phyloP scores from a whole-genome alignment of 2,329 filamentous ascomycete species.

The Colletotrichum spaethianum region DNA sequence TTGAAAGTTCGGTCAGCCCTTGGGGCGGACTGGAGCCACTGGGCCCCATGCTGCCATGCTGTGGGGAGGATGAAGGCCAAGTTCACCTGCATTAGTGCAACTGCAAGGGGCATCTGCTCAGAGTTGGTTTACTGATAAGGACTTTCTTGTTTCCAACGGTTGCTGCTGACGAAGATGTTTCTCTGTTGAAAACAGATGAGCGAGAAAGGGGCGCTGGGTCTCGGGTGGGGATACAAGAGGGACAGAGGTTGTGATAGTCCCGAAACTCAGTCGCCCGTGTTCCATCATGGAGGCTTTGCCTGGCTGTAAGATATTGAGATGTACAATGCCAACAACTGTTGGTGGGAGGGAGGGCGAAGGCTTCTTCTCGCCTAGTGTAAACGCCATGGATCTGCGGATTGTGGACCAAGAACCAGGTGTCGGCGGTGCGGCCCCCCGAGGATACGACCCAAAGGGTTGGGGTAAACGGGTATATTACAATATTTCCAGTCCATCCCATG shows the following conservation, averaged over 20 bases:
- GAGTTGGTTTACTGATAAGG: constrained; percentile 20
- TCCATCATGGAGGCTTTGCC: neutral
- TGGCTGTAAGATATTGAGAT: neutral
- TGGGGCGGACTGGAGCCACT: too few species aligned
- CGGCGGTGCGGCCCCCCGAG: constrained; percentile 17
- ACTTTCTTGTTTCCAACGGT: constrained; percentile 10
- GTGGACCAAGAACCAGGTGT: constrained; percentile 12
- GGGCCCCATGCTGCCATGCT: neutral
- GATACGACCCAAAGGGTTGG: constrained; percentile 31
- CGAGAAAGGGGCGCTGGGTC: neutral
- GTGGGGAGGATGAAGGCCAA: constrained; percentile 22
- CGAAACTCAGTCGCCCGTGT: too few species aligned
- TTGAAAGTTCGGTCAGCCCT: neutral
- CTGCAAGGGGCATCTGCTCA: constrained; percentile 32
- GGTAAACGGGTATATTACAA: neutral
- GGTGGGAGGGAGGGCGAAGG: neutral
- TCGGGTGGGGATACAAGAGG: neutral
- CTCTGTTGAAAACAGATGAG: neutral
- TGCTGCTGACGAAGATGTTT: neutral
- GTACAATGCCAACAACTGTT: constrained; percentile 5
- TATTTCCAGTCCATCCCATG: neutral
- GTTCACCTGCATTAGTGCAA: constrained; percentile 35
- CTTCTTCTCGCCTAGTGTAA: neutral
- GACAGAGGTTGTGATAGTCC: neutral
- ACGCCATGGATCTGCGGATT: neutral